These are phyloP conservation scores for Aspergillus neotritici DNA, from an alignment of 2,329 filamentous ascomycete genomes.

Conservation along the genomic window DNA sequence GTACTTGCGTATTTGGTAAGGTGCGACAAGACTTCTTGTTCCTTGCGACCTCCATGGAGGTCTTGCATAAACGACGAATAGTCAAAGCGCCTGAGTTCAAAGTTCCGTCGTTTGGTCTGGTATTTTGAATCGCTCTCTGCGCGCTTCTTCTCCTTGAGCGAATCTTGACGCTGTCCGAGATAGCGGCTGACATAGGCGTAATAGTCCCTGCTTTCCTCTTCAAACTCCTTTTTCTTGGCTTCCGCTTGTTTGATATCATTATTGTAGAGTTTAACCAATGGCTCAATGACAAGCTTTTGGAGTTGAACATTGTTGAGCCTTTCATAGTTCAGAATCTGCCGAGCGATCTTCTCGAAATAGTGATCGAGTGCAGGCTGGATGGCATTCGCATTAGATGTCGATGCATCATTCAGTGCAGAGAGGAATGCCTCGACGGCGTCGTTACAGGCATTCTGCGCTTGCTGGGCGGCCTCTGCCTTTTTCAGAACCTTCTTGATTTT, in stretches of 20 bases:
- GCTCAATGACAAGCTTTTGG: conserved; percentile 91
- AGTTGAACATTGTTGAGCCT: conserved; percentile 76
- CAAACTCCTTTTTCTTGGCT: conserved; percentile 93
- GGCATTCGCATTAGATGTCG: conserved; percentile 85
- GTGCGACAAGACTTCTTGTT: conserved; percentile 92
- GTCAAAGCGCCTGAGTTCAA: conserved; percentile 95
- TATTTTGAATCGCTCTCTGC: conserved; percentile 95
- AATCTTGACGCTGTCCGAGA: conserved; percentile 92
- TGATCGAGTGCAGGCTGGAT: conserved; percentile 96
- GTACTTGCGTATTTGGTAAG: conserved; percentile 89
- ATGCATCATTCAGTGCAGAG: conserved; percentile 79
- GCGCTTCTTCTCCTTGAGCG: conserved; percentile 94
- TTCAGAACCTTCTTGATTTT: conserved; percentile 97
- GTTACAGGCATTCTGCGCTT: conserved; percentile 76
- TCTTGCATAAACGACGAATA: conserved; percentile 99
- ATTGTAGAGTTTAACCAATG: conserved; percentile 83
- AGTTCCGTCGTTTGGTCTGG: conserved; percentile 85
- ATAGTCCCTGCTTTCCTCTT: conserved; percentile 98
- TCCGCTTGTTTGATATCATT: conserved; percentile 97
- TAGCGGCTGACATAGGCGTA: conserved; percentile 94
- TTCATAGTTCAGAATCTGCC: conserved; percentile 83
- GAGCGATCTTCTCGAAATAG: conserved; percentile 95
- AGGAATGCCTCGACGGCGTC: conserved; percentile 78
- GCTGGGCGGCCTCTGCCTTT: conserved; percentile 81
- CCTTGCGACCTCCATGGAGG: conserved; percentile 96